Base-by-base conservation (phyloP, 2,329 filamentous ascomycete genomes). In the Fusarium compactum region DNA sequence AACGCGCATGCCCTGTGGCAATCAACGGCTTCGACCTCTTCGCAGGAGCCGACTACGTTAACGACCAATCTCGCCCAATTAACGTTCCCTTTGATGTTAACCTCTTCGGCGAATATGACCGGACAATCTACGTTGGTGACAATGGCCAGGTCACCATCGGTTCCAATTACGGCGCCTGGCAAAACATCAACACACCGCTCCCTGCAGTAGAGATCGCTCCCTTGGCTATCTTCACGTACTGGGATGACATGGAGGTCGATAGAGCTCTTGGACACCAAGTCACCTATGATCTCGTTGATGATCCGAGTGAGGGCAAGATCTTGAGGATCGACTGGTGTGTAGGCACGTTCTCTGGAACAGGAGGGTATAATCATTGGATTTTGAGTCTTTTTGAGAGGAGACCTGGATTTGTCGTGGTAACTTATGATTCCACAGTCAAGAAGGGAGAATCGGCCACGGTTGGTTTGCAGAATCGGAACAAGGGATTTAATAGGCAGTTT, bases 331-430 rank as follows among this genome's bases (percentile, higher is more conserved):
- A 50, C 20, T 32, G 20, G n/a, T 50, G 15, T 11, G 16, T 50
- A 6, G 29, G 14, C 12, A 20, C 18, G 0, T 9, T 4, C 10
- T 2, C n/a, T 29, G 3, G 4, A 11, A 18, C 16, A 20, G 25
- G n/a, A 4, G 27, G 46, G 4, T 20, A 20, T n/a, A 29, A 29
- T 1, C 5, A 47, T n/a, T 29, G 18, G 7, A 29, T 5, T 9
- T 10, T 47, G 25, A 10, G 22, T 25, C 41, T 44, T 14, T 44
- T 5, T 10, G 22, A 20, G 12, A 27, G 24, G 2, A 14, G 3
- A 4, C 24, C 7, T 6, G 24, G 44, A 14, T 16, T 12, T 24
- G 24, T 12, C 10, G 3, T 6, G 18, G 11, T 27, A 12, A 27
- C 11, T 8, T 46, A 46, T 9, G 22, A 46, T 27, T 27, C 24